Evolutionary conservation across 2,329 filamentous ascomycete species (phyloP), one percentile per base, ranked within the genome.

Genomic region (Aspergillus fumigatiaffinis): DNA sequence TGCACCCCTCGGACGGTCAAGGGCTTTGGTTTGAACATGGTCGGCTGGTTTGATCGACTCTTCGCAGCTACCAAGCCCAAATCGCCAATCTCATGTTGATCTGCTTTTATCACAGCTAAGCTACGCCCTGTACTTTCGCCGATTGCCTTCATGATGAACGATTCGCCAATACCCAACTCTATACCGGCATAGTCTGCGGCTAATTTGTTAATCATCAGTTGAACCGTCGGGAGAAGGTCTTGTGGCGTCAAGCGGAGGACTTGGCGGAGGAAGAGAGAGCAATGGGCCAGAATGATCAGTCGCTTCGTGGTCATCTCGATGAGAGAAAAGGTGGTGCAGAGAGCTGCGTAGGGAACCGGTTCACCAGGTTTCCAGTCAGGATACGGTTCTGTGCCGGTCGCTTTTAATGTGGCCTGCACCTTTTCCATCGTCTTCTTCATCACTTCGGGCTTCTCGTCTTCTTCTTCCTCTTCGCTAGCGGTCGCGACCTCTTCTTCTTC

Each of bases 121-220:
- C 87, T 96, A 59, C 94, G 87, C 9, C 94, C 94, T 0, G 94
- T 99, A 29, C 88, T 89, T 77, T 97, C 93, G 10, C 93, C 93
- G 68, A 99, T 96, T 4, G 94, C 91, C 74, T 97, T 99, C 92
- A 97, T 97, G 68, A 99, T 97, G 28, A 99, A 77, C 0, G 93
- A 97, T 76, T 99, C 94, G 56, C 94, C 94, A 66, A 99, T 99
- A n/a, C 94, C 94, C 29, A 99, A 82, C 75, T 99, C 94, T 61
- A 99, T 92, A 21, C 94, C 94, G 47, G 92, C 89, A 73, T 97
- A 99, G 70, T 99, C 94, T 3, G 94, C 93, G 2, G 94, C 94
- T 26, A 99, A 85, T 73, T 97, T 97, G 77, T 97, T 97, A 74
- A 96, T 90, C 94, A 99, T 97, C 29, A 99, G 84, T 61, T 96